Percentiles rank a stretch among this genome's conserved stretches.
Evolutionary conservation across 257 asterid species (phyloP).

Genomic region (Striga asiatica): DNA sequence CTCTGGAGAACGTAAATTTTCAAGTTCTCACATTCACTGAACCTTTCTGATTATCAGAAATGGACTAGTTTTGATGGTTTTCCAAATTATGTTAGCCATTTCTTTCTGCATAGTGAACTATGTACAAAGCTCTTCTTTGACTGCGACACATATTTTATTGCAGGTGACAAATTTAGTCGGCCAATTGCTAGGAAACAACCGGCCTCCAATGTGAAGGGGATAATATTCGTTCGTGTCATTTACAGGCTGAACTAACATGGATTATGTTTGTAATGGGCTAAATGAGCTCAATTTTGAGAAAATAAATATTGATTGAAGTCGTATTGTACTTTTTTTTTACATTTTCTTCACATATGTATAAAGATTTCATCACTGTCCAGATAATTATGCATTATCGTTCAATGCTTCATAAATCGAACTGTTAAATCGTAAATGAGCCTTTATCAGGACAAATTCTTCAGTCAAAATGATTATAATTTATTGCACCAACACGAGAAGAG

Average conservation of each 20-base stretch:
- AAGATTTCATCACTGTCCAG: neutral
- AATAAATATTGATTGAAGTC: constrained; percentile 18
- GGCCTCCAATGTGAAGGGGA: constrained; percentile 50
- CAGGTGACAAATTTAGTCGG: constrained; percentile 96
- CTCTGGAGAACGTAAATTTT: too few relatives aligned
- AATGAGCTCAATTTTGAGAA: constrained; percentile 8
- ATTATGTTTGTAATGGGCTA: constrained; percentile 14
- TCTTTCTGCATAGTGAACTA: neutral
- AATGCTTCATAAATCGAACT: too few relatives aligned
- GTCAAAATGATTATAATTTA: too few relatives aligned
- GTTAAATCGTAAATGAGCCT: too few relatives aligned
- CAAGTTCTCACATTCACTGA: too few relatives aligned
- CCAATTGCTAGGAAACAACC: constrained; percentile 66
- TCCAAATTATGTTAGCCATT: neutral
- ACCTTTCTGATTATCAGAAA: too few relatives aligned
- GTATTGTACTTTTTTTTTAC: neutral
- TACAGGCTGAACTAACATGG: constrained; percentile 6
- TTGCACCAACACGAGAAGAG: too few relatives aligned
- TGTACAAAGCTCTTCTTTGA: constrained; percentile 3
- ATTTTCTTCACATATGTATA: neutral
- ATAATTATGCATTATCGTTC: neutral
- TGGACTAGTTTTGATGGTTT: neutral
- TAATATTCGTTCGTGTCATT: constrained; percentile 10
- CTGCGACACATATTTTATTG: constrained; percentile 10
- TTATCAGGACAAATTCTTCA: too few relatives aligned